Percentiles rank a stretch among this genome's conserved stretches.
Conservation (phyloP, 108 stramenopile genomes). For the Aurantiochytrium sp. region DNA sequence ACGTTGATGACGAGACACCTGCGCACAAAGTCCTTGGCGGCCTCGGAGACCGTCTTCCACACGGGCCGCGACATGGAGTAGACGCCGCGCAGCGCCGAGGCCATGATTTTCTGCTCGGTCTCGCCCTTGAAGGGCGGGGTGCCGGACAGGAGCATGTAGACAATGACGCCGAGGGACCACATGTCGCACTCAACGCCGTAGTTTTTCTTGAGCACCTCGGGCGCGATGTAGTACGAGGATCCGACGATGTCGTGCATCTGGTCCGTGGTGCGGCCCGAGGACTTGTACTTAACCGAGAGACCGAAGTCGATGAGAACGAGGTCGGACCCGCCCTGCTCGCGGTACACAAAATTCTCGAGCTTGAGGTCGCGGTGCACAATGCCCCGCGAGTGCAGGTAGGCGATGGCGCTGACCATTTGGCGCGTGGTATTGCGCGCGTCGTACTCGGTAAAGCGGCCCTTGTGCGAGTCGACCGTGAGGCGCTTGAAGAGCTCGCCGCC, state of each 20-base stretch:
- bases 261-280: constrained; percentile 21
- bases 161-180: constrained; percentile 63
- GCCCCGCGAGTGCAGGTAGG: constrained; percentile 80
- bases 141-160: constrained; percentile 63
- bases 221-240: constrained; percentile 90
- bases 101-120: constrained; percentile 46
- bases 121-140: constrained; percentile 61
- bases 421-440: constrained; percentile 78
- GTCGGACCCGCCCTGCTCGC: constrained; percentile 80
- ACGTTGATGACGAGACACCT: constrained; percentile 45
- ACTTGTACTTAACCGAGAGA: constrained; percentile 60
- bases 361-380: constrained; percentile 89
- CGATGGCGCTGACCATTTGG: constrained; percentile 85
- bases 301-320: constrained; percentile 87
- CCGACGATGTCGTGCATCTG: constrained; percentile 71
- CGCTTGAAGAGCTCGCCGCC: constrained; percentile 81
- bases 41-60: constrained; percentile 42
- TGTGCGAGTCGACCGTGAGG: background rate
- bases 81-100: constrained; percentile 33
- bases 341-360: constrained; percentile 84
- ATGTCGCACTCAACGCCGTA: constrained; percentile 86
- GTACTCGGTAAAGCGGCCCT: constrained; percentile 77
- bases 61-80: constrained; percentile 17
- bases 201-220: constrained; percentile 91
- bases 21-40: constrained; percentile 54